Conservation (phyloP, 116 monocot species). For the Cymodocea nodosa region DNA sequence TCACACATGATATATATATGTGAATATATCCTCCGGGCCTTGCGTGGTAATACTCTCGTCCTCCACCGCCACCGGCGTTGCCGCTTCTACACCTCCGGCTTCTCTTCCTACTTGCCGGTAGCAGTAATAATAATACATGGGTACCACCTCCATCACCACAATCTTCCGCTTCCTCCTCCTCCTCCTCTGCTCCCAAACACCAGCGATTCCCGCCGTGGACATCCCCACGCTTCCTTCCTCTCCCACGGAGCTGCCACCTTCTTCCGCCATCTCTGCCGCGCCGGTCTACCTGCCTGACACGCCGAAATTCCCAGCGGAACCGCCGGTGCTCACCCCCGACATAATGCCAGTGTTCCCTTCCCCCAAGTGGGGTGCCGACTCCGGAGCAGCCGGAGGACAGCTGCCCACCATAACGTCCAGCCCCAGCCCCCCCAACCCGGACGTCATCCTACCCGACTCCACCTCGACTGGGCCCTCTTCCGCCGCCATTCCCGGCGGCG, state of each 20-base stretch:
- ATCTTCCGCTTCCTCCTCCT: background rate
- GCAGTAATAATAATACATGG: no score
- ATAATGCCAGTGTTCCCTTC: constrained; percentile 32
- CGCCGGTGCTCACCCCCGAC: constrained; percentile 31
- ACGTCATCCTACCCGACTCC: constrained; percentile 20
- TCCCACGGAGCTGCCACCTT: background rate
- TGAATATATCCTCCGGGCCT: no score
- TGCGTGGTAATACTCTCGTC: no score
- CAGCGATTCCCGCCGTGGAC: background rate
- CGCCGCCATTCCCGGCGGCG: background rate
- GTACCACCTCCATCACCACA: background rate
- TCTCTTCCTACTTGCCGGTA: no score
- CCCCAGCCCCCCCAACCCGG: constrained; percentile 59
- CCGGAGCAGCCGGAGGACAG: constrained; percentile 8
- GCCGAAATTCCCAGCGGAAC: constrained; percentile 11
- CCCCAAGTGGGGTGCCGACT: constrained; percentile 8
- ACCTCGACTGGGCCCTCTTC: constrained; percentile 13
- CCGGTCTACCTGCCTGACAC: constrained; percentile 23
- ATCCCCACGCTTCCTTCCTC: background rate
- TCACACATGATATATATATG: no score
- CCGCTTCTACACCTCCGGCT: no score
- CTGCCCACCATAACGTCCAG: constrained; percentile 47
- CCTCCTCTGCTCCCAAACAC: background rate
- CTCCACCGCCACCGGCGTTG: no score
- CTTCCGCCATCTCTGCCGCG: constrained; percentile 17